Base-by-base conservation (phyloP, 2,329 filamentous ascomycete species). In the Penicillium fuscoglaucum region DNA sequence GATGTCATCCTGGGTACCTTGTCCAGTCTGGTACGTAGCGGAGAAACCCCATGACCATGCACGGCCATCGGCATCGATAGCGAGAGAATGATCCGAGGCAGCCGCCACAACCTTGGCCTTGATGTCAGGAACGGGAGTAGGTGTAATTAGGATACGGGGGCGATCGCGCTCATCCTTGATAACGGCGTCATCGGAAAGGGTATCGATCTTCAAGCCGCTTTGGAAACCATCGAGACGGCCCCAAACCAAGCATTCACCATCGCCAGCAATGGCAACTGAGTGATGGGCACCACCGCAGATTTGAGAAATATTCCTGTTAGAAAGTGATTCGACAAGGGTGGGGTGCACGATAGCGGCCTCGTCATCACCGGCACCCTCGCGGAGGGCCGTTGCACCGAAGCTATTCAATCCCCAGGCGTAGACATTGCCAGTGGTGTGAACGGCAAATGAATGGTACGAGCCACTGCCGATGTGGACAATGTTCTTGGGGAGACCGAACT, bases 381-480 rank as follows among this genome's bases (percentile, higher is more conserved):
- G 79, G 58, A 88, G 82, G 37, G 89, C 91, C 17, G 90, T 90
- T 78, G 96, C 88, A 62, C 88, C 90, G 74, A 90, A 96, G 76
- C 90, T 92, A 82, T 96, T 96, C 31, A 93, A 80, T 26, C 92
- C 91, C 91, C 91, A 96, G 0, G 87, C 84, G 76, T 87, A 95
- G 33, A 93, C 88, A 31, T 84, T 82, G 40, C 87, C 87, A 29
- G 87, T 83, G 61, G 86, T 83, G 66, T 84, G 83, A 49, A 91
- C 83, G 50, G 88, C 89, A 67, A 96, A 93, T 66, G 87, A 90
- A 79, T 96, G 90, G 76, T 93, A 93, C 15, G 88, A 85, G 45
- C 91, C 91, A 54, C 87, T 87, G 29, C 84, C 83, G 58, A 90
- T 83, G 76, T 78, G 84, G 51, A 80, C 80, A 52, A 90, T 85